Percentiles rank a stretch among this genome's conserved stretches.
phyloP scores from a whole-genome alignment of 1,139 yeast genomes.

The Geotrichum aggregatum region DNA sequence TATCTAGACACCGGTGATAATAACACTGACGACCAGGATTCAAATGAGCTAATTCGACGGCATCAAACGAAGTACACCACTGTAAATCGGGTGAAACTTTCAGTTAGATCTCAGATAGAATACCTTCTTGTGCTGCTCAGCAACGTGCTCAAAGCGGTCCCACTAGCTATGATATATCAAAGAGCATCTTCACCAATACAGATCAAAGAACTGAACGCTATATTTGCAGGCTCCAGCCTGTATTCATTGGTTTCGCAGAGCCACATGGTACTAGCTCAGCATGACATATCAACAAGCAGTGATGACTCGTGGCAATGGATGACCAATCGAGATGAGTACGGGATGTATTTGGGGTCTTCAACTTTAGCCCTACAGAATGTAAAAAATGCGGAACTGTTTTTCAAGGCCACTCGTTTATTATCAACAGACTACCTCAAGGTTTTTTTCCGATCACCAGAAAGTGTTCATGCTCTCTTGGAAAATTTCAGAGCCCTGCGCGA shows the following conservation, averaged over 20 bases:
- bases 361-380: not conserved
- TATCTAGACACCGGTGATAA: constrained; percentile 2
- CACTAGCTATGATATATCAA: constrained; percentile 6
- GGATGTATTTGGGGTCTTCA: constrained; percentile 7
- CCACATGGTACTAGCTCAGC: constrained; percentile 6
- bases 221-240: constrained; percentile 16
- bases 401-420: constrained; percentile 9
- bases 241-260: constrained; percentile 11
- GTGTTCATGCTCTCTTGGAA: not conserved
- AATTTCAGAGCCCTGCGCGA: not conserved
- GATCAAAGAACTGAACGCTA: constrained; percentile 8
- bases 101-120: constrained; percentile 8
- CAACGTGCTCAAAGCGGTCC: not conserved
- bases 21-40: not conserved
- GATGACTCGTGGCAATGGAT: constrained; percentile 8
- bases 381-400: constrained; percentile 1
- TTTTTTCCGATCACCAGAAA: not conserved
- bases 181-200: constrained; percentile 2
- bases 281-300: not conserved
- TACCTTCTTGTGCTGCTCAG: constrained; percentile 2
- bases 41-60: constrained; percentile 4
- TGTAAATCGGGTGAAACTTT: constrained; percentile 8
- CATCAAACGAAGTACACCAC: constrained; percentile 12
- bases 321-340: constrained; percentile 7
- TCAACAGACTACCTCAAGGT: not conserved